phyloP scores from a whole-genome alignment of 441 rosid species.

The Jatropha podagrica region DNA sequence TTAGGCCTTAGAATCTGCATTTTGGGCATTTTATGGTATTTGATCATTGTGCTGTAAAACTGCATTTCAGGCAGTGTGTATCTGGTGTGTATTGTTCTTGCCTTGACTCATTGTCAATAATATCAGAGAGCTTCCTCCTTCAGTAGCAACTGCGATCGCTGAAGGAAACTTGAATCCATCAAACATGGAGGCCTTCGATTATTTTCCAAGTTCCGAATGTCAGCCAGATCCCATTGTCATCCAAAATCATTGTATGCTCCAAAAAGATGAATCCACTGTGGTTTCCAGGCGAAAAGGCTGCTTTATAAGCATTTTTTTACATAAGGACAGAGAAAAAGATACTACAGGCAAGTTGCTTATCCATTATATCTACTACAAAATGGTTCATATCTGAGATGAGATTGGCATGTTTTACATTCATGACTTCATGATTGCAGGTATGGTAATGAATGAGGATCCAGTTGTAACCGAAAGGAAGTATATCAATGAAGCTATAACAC shows the following conservation, averaged over 20 bases:
- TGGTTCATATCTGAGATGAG: background rate
- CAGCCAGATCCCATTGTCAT: conserved; percentile 26
- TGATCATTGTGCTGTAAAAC: background rate
- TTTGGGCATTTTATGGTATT: background rate
- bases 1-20: background rate
- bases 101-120: conserved; percentile 38
- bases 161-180: conserved; percentile 67
- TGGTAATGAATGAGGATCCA: conserved; percentile 30
- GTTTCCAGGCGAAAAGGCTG: conserved; percentile 29
- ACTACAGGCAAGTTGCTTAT: conserved; percentile 33
- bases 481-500: conserved; percentile 41
- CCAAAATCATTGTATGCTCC: conserved; percentile 23
- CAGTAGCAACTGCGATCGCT: conserved; percentile 71
- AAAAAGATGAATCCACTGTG: conserved; percentile 30
- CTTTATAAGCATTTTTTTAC: conserved; percentile 31
- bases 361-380: background rate
- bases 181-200: conserved; percentile 65
- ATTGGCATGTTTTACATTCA: background rate
- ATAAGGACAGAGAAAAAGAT: conserved; percentile 29
- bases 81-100: conserved; percentile 9
- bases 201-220: conserved; percentile 25
- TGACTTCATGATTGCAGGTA: conserved; percentile 23
- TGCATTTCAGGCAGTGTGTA: background rate
- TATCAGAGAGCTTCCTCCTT: conserved; percentile 64
- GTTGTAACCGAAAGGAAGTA: conserved; percentile 35